Base-by-base conservation (phyloP, 2,329 filamentous ascomycete genomes). In the Fusarium floridanum region DNA sequence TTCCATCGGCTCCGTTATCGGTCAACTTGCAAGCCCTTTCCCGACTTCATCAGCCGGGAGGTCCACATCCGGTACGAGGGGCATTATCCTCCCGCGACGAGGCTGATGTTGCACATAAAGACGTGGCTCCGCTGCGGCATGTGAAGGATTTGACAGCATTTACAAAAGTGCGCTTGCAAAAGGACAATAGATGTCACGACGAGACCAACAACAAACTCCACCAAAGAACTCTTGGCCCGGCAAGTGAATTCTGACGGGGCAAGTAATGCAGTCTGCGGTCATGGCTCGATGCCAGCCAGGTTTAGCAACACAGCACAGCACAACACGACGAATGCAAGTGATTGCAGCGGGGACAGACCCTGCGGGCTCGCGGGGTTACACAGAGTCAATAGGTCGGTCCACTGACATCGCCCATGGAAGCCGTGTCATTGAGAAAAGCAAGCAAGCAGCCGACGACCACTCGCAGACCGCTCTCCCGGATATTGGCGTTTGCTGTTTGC, bases 221-320 rank as follows among this genome's bases (percentile, higher is more conserved):
- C 43, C 62, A 17, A 39, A 20, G 8, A 34, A 17, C 41, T 66
- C 22, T 64, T 61, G 63, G 57, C 22, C 45, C 27, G n/a, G 43
- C 56, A 39, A 55, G 41, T 29, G 20, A 60, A 37, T 53, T 53
- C 61, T 43, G 14, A 48, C 43, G 43, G 14, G 22, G 32, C 7
- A 39, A 39, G 8, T 17, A 39, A 39, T 41, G 37, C 61, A 29
- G 64, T 32, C 29, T 43, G 36, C 68, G 55, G 59, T 48, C 41
- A 53, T 64, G 61, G 60, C 36, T 61, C 59, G 61, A 63, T 64
- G 56, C 70, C 56, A 77, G 67, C 70, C 56, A 76, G 67, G 75
- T 76, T 77, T 77, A 77, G 75, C 71, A 77, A 66, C 67, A 74
- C 59, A 27, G 61, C 64, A 73, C 72, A 76, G 71, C 32, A 34